Evolutionary conservation across 371 early-diverging fungal genomes (phyloP), one percentile per base, ranked within the genome.

Genomic region (Syncephalastrum contaminatum): DNA sequence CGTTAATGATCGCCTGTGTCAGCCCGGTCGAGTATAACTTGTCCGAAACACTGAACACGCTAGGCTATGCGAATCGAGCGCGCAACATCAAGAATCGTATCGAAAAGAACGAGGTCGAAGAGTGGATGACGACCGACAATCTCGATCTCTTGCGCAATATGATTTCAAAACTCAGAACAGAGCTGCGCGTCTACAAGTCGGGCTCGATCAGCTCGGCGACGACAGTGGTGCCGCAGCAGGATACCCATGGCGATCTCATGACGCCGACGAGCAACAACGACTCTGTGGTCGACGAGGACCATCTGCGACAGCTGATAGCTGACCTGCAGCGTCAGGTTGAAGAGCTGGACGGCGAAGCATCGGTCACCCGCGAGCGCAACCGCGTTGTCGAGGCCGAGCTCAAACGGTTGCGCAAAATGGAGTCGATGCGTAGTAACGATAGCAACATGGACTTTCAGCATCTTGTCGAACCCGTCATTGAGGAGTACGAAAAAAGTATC

Each of bases 1-100:
- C 97, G 0, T 71, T 97, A 16, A 95, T 98, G 95, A 86, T 98
- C 55, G 96, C 96, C 3, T 97, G 97, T 78, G 89, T 93, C 4
- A 86, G 88, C 58, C 90, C 94, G 1, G 84, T 88, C 4, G 89
- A 91, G 57, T 68, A 69, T 39, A 91, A 93, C 73, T 81, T 92
- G 59, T 81, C 87, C 24, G 99, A 99, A 69, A 94, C 99, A n/a
- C 64, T 79, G 55, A 96, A 92, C 65, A 97, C 98, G 4, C 80
- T 98, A 18, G 87, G 89, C 58, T 99, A 96, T 62, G 97, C 97
- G 6, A 90, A 91, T 58, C 82, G 96, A 2, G 94, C 94, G 3
- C 73, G 93, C 30, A 92, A 92, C 54, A 94, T 96, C 63, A 90
- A 90, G 62, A 96, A 96, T 63, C 79, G 81, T 30, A 86, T 86